phyloP scores from a whole-genome alignment of 805 yeast species.

The Zygoascus flipseniorum region DNA sequence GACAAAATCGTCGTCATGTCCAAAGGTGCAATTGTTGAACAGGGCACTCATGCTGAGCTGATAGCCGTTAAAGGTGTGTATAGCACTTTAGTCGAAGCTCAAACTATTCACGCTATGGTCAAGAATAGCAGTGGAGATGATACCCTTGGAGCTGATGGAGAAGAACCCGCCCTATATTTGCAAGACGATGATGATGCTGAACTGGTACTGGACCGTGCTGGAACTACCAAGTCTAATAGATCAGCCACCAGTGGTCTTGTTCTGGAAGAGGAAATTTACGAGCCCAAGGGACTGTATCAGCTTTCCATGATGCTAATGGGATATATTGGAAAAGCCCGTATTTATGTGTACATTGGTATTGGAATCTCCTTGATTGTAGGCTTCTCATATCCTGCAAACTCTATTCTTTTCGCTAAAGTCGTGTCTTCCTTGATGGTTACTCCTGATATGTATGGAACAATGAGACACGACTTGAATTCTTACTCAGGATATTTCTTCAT shows the following conservation, averaged over 20 bases:
- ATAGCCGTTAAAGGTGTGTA: constrained; percentile 31
- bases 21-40: constrained; percentile 53
- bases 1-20: constrained; percentile 52
- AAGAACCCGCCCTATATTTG: background rate
- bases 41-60: constrained; percentile 45
- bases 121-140: background rate
- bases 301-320: constrained; percentile 8
- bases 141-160: constrained; percentile 6
- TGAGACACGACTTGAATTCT: constrained; percentile 30
- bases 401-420: constrained; percentile 31
- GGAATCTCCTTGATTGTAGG: constrained; percentile 26
- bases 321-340: constrained; percentile 21
- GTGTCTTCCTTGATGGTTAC: constrained; percentile 29
- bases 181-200: background rate
- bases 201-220: background rate
- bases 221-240: constrained; percentile 15
- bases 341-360: constrained; percentile 20
- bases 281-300: constrained; percentile 1
- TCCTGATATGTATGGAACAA: constrained; percentile 22
- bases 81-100: constrained; percentile 33
- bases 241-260: constrained; percentile 11
- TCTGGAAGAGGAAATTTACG: background rate
- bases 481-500: constrained; percentile 29
- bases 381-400: constrained; percentile 31
- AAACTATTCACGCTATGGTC: constrained; percentile 24